These are phyloP conservation scores for Mycogone perniciosa DNA, from an alignment of 2,329 filamentous ascomycete species.

Conservation along the genomic window DNA sequence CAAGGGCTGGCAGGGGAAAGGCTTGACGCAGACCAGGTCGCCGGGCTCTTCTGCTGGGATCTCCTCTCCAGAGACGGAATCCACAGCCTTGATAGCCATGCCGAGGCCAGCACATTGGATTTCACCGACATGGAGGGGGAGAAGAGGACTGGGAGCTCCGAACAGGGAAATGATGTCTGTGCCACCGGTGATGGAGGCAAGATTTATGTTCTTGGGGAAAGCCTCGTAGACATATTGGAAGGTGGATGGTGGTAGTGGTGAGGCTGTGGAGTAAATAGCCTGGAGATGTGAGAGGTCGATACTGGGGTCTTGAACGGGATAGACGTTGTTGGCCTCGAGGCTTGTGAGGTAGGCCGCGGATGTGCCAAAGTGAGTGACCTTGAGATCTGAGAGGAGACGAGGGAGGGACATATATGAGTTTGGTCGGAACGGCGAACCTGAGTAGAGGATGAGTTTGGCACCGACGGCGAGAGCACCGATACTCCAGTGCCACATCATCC, in stretches of 20 bases:
- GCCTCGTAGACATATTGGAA: constrained; percentile 84
- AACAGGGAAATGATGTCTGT: constrained; percentile 97
- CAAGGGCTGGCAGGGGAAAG: constrained; percentile 87
- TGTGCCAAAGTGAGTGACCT: constrained; percentile 90
- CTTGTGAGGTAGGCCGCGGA: constrained; percentile 89
- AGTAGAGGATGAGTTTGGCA: constrained; percentile 79
- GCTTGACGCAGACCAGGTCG: constrained; percentile 77
- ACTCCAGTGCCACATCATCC: constrained; percentile 99
- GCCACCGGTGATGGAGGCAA: constrained; percentile 89
- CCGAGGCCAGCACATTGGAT: constrained; percentile 73
- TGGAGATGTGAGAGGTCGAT: constrained; percentile 59
- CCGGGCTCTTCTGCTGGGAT: constrained; percentile 63
- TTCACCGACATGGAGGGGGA: constrained; percentile 66
- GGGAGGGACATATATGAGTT: constrained; percentile 77
- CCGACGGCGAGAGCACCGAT: constrained; percentile 79
- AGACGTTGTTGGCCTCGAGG: constrained; percentile 70
- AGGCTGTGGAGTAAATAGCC: constrained; percentile 91
- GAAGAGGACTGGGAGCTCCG: constrained; percentile 71
- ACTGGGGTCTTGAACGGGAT: constrained; percentile 46
- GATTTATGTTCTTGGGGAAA: constrained; percentile 74
- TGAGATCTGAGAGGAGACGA: constrained; percentile 68
- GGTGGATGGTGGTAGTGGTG: constrained; percentile 84
- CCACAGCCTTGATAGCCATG: constrained; percentile 64
- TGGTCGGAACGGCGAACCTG: constrained; percentile 83
- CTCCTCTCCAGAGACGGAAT: constrained; percentile 49